Evolutionary conservation across 2,329 filamentous ascomycete genomes (phyloP), one percentile per base, ranked within the genome.

Genomic region (Aspergillus fumigatiaffinis): DNA sequence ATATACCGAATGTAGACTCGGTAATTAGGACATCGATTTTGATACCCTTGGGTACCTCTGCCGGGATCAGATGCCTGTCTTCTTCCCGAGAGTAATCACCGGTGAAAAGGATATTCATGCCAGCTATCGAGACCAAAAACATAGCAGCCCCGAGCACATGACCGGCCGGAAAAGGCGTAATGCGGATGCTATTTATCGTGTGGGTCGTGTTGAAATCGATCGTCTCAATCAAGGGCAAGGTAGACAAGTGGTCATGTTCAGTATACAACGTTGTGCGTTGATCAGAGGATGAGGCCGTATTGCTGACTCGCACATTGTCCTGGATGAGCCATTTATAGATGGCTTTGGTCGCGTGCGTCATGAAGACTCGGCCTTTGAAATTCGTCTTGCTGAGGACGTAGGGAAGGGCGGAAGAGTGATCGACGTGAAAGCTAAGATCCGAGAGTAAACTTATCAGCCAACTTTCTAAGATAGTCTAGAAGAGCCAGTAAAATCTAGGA

Each of bases 321-420:
- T 96, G 92, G 61, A 97, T 97, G 52, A 97, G 86, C 93, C 94
- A 97, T 78, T 97, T 97, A 84, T 99, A 99, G 73, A 99, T 99
- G 67, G 94, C 94, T 76, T 99, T 97, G 50, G 94, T 99, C 1
- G 94, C 92, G 79, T 99, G 94, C 52, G 94, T 99, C 93, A 97
- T 99, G 79, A 97, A 97, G 60, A 97, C 93, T 23, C 92, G 87
- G 51, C 94, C 94, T 63, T 90, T 89, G 80, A 99, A 99, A 75
- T 97, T 97, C 41, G 94, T 97, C 79, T 99, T 99, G 63, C 93
- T 90, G 63, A 99, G 84, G 58, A 99, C 94, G 73, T 97, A 99
- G 48, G 94, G 94, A 50, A 99, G 80, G n/a, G 93, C 96, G 17
- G 93, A 93, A n/a, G 94, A 94, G 79, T 99, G 94, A 71, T 99